These are phyloP conservation scores for Bjerkandera adusta DNA, from an alignment of 1,284 basidiomycete genomes.

Conservation along the genomic window DNA sequence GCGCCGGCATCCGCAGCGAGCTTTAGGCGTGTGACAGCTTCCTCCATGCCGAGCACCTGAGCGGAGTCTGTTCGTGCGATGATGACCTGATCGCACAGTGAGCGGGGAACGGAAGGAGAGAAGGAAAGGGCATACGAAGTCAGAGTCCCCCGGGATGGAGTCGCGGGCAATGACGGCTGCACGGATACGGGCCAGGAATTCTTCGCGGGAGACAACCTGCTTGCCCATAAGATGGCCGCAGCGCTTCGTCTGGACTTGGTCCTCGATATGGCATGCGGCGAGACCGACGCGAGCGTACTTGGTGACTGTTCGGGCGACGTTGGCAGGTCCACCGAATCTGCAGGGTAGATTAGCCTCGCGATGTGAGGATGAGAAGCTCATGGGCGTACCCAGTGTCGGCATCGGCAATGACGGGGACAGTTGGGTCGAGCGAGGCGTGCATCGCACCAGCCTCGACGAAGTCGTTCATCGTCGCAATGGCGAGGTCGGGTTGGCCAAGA, in stretches of 20 bases:
- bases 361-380: neutral
- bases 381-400: constrained; percentile 68
- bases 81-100: constrained; percentile 59
- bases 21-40: constrained; percentile 66
- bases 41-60: constrained; percentile 79
- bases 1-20: constrained; percentile 75
- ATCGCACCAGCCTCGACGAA: constrained; percentile 52
- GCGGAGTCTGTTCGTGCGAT: constrained; percentile 84
- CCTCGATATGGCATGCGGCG: constrained; percentile 79
- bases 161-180: constrained; percentile 75
- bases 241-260: constrained; percentile 82
- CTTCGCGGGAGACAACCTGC: constrained; percentile 75
- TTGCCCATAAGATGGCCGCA: constrained; percentile 83
- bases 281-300: constrained; percentile 73
- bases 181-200: constrained; percentile 73
- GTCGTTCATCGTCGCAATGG: constrained; percentile 79
- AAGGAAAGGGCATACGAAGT: constrained; percentile 54
- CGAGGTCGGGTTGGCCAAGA: constrained; percentile 76
- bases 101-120: too few relatives aligned
- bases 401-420: constrained; percentile 74
- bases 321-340: constrained; percentile 75
- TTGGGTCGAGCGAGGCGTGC: constrained; percentile 37
- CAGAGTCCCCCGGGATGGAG: constrained; percentile 67
- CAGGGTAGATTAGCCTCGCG: neutral
- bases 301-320: constrained; percentile 73